Evolutionary conservation across 306 rosid genomes (phyloP).

Genomic region (Rosa rugosa): DNA sequence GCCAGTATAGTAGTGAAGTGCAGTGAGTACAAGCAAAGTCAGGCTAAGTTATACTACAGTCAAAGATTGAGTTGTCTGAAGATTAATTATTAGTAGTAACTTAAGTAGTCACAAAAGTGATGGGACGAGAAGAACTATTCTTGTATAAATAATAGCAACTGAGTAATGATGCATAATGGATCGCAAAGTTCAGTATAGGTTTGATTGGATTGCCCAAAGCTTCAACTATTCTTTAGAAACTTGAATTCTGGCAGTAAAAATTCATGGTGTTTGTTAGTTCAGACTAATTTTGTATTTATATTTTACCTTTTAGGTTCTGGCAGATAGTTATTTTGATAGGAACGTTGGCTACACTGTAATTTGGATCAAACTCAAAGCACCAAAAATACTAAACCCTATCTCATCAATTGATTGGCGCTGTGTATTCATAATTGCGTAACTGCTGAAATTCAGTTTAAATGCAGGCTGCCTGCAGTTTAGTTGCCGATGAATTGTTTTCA

Average conservation of each 20-base stretch:
- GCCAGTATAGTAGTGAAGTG: background rate
- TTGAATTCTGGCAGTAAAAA: background rate
- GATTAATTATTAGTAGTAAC: no score
- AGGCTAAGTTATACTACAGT: background rate
- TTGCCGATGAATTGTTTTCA: background rate
- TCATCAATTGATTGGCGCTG: background rate
- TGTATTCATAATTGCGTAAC: no score
- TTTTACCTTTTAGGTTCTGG: background rate
- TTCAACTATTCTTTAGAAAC: background rate
- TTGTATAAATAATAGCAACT: background rate
- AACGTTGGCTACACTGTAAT: background rate
- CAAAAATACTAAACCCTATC: background rate
- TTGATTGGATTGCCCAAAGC: no score
- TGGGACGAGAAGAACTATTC: background rate
- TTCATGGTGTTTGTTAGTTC: background rate
- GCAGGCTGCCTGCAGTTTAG: background rate
- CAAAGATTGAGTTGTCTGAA: background rate
- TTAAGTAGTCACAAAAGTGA: background rate
- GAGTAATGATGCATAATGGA: no score
- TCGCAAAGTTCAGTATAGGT: no score
- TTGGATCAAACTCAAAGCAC: background rate
- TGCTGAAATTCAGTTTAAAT: background rate
- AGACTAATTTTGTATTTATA: background rate
- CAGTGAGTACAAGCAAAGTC: background rate
- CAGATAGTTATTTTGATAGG: background rate